Percentiles rank a stretch among this genome's conserved stretches.
These are phyloP conservation scores for Astrothelium subdiscretum DNA, from an alignment of 495 filamentous ascomycete species.

Conservation along the genomic window DNA sequence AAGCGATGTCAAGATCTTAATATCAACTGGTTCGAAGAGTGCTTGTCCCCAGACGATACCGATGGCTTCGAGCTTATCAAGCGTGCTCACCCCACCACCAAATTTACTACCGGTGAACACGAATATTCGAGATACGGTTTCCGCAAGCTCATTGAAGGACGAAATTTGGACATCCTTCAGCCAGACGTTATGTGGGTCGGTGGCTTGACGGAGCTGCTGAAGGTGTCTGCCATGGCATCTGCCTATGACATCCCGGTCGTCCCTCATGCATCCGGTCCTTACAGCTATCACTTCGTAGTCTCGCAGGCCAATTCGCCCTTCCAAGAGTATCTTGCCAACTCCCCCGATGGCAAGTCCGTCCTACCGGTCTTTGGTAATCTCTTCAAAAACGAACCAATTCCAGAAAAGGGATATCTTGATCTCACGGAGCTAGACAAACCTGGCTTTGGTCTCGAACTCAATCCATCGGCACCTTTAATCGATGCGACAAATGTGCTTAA, in stretches of 20 bases:
- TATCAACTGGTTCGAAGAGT: slow-evolving; percentile 97
- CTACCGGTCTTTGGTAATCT: slow-evolving; percentile 84
- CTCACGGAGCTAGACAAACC: slow-evolving; percentile 73
- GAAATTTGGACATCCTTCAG: slow-evolving; percentile 86
- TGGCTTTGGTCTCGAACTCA: slow-evolving; percentile 79
- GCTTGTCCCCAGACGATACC: slow-evolving; percentile 76
- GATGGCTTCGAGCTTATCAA: slow-evolving; percentile 83
- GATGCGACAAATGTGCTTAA: slow-evolving; percentile 58
- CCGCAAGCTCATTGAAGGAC: slow-evolving; percentile 83
- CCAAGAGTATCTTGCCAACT: slow-evolving; percentile 91
- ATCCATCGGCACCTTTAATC: slow-evolving; percentile 66
- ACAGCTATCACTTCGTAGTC: slow-evolving; percentile 90
- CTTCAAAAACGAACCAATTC: slow-evolving; percentile 84
- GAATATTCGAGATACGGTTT: slow-evolving; percentile 88
- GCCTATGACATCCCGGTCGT: slow-evolving; percentile 91
- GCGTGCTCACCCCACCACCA: slow-evolving; percentile 75
- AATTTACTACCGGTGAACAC: slow-evolving; percentile 92
- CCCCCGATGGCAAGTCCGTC: slow-evolving; percentile 76
- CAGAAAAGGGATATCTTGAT: slow-evolving; percentile 66
- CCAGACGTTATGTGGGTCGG: slow-evolving; percentile 96
- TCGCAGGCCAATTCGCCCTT: slow-evolving; percentile 85
- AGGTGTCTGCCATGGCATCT: slow-evolving; percentile 74
- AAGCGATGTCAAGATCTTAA: slow-evolving; percentile 68
- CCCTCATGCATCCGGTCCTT: slow-evolving; percentile 84
- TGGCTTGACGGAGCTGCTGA: slow-evolving; percentile 82